Evolutionary conservation across 2,329 filamentous ascomycete genomes (phyloP).

Genomic region (Pestalotiopsis sp.): DNA sequence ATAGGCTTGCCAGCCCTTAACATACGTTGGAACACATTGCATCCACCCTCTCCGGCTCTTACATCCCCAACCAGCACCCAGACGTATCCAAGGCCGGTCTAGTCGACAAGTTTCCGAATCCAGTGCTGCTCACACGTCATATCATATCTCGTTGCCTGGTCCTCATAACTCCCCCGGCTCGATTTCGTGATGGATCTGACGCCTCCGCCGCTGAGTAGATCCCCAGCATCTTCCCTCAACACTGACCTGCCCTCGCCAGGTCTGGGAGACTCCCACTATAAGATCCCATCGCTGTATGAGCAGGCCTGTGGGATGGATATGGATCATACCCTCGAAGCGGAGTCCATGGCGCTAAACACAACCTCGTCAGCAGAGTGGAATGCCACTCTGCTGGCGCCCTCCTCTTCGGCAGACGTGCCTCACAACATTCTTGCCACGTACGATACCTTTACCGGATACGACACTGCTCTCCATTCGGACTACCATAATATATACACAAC

Average conservation of each 20-base stretch:
- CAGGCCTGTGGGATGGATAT: conserved; percentile 39
- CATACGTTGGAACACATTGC: background rate
- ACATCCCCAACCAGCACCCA: background rate
- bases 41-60: background rate
- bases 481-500: conserved; percentile 46
- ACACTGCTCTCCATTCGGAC: conserved; percentile 42
- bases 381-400: conserved; percentile 38
- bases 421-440: conserved; percentile 48
- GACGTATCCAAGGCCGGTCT: background rate
- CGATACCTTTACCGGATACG: conserved; percentile 50
- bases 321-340: conserved; percentile 35
- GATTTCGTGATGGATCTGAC: conserved; percentile 47
- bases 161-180: background rate
- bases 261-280: conserved; percentile 43
- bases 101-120: background rate
- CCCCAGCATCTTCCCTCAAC: conserved; percentile 42
- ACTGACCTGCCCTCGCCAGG: conserved; percentile 49
- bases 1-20: background rate
- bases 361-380: conserved; percentile 46
- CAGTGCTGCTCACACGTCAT: background rate
- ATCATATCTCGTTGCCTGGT: conserved; percentile 1
- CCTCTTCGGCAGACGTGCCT: conserved; percentile 41
- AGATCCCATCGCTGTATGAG: conserved; percentile 42
- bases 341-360: conserved; percentile 38
- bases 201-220: conserved; percentile 47